Conservation (phyloP, 108 stramenopile species). For the Phaeodactylum tricornutum region DNA sequence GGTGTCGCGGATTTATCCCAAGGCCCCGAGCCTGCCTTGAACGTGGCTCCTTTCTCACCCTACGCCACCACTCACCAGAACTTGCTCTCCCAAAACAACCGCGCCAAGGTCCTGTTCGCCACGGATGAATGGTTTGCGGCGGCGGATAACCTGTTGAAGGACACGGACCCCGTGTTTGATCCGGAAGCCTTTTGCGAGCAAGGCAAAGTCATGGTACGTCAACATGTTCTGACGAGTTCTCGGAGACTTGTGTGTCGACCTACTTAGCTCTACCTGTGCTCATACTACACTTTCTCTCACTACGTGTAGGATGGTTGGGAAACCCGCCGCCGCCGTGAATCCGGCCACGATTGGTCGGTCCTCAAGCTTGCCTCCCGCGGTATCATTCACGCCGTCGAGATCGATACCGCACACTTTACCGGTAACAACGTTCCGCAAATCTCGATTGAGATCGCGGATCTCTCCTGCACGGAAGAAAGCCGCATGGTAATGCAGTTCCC, state of each 20-base stretch:
- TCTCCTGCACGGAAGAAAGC: conserved; percentile 6
- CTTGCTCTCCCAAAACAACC: conserved; percentile 7
- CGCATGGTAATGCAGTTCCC: conserved; percentile 38
- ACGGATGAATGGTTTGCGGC: conserved; percentile 91
- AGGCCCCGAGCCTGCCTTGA: background rate
- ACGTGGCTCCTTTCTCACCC: conserved; percentile 1
- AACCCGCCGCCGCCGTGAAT: conserved; percentile 52
- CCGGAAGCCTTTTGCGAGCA: conserved; percentile 73
- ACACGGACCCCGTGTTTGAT: conserved; percentile 57
- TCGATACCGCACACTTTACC: conserved; percentile 91
- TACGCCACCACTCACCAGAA: conserved; percentile 7
- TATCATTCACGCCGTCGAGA: conserved; percentile 36
- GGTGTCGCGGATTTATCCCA: conserved; percentile 9
- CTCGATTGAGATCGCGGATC: conserved; percentile 48
- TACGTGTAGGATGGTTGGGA: conserved; percentile 99
- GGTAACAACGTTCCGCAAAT: conserved; percentile 81
- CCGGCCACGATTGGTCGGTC: conserved; percentile 91
- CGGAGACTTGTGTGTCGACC: no score
- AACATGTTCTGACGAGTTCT: no score
- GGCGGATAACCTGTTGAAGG: conserved; percentile 66
- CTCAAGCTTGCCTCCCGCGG: conserved; percentile 36
- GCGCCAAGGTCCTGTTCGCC: conserved; percentile 58
- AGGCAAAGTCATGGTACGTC: conserved; percentile 89
- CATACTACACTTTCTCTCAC: no score
- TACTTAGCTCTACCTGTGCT: no score